Percentiles rank a stretch among this genome's conserved stretches.
Evolutionary conservation across 768 basidiomycete species (phyloP).

Genomic region (Dacryopinax primogenitus): DNA sequence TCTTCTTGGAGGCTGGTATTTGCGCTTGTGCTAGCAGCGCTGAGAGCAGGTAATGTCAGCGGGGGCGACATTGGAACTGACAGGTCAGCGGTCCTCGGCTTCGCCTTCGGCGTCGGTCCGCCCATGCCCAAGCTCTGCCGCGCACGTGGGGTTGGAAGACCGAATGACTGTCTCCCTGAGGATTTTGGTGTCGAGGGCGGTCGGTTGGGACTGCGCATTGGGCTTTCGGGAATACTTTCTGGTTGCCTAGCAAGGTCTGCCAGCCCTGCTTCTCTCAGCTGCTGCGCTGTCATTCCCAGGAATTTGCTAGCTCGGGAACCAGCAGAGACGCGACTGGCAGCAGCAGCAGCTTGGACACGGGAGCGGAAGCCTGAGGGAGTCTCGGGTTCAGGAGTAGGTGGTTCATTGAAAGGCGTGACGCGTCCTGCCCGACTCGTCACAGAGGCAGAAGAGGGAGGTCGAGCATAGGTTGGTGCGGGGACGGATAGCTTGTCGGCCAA

Average conservation of each 20-base stretch:
- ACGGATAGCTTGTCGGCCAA: constrained; percentile 66
- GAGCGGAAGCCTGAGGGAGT: constrained; percentile 13
- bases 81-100: neutral
- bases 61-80: neutral
- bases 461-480: constrained; percentile 45
- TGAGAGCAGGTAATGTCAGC: neutral
- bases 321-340: constrained; percentile 46
- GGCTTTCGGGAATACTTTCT: neutral
- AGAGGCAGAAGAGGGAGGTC: constrained; percentile 73
- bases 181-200: neutral
- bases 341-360: constrained; percentile 12
- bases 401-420: constrained; percentile 28
- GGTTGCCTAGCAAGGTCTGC: neutral
- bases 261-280: constrained; percentile 39
- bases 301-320: constrained; percentile 80
- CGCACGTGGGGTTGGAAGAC: neutral
- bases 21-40: neutral
- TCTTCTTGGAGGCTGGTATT: neutral
- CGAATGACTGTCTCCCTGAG: neutral
- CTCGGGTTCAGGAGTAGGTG: constrained; percentile 2
- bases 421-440: constrained; percentile 37
- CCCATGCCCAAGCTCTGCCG: neutral
- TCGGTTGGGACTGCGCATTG: neutral
- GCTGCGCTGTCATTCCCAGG: constrained; percentile 69
- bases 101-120: neutral